Base-by-base conservation (phyloP, 1,284 basidiomycete genomes). In the Ustilago nuda region DNA sequence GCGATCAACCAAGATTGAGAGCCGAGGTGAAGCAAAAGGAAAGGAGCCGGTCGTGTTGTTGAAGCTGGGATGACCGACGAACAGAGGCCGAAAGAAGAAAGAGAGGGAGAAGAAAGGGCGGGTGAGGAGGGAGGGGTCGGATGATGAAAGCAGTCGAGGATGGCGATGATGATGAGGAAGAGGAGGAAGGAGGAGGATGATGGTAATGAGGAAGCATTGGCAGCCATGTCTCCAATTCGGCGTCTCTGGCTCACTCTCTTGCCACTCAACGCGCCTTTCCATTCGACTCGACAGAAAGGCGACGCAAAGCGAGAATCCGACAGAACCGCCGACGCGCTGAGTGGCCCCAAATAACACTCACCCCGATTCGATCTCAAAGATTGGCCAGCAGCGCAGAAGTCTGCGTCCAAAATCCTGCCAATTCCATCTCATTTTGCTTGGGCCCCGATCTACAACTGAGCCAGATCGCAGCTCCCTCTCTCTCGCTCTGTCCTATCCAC, bases 251-350 rank as follows among this genome's bases (percentile, higher is more conserved):
- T 45, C 43, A 19, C 8, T 3, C 19, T 19, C 8, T 19, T 15
- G 43, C 43, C 3, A 45, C 43, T 27, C 23, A 27, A 27, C 23
- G 23, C 23, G 23, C 3, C 23, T 27, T 27, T 27, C 3, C 3
- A 27, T 27, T 27, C 3, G 23, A 27, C 23, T 27, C 23, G 3
- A 3, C 7, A 15, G n/a, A 19, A 48, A 30, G 27, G 46, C n/a
- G 46, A 48, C n/a, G 3, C 23, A 19, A 19, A 23, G 46, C 12
- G 46, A 48, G 46, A 48, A 19, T 17, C n/a, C 1, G 46, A 8
- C n/a, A 48, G 46, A 48, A 48, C 11, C 46, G 46, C n/a, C 46
- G 46, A 48, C 23, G 46, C 46, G 46, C 46, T 48, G n/a, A 48
- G 46, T 23, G 19, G 19, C 8, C 8, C 8, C 2, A 15, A 45